Conservation (phyloP, 192 early-diverging fungal species). For the Linderina pennispora region DNA sequence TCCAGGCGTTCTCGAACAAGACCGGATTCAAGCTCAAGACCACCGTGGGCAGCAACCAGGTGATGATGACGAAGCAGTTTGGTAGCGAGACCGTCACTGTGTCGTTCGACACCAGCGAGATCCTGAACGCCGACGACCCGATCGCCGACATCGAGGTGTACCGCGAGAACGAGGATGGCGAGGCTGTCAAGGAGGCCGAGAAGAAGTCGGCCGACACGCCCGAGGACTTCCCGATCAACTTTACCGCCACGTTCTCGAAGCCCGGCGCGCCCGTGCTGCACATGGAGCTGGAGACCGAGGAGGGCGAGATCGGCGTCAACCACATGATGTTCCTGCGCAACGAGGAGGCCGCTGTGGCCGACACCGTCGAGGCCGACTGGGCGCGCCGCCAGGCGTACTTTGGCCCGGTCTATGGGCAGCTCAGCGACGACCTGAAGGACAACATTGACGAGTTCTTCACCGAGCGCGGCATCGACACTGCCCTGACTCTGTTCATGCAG, state of each 20-base stretch:
- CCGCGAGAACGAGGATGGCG: conserved; percentile 49
- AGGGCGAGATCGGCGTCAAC: conserved; percentile 81
- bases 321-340: conserved; percentile 67
- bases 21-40: conserved; percentile 75
- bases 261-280: conserved; percentile 67
- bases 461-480: conserved; percentile 84
- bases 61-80: conserved; percentile 75
- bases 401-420: conserved; percentile 86
- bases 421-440: conserved; percentile 77
- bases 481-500: conserved; percentile 77
- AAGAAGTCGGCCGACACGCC: conserved; percentile 59
- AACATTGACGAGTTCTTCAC: conserved; percentile 71
- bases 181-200: conserved; percentile 51
- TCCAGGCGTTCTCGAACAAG: conserved; percentile 62
- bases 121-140: conserved; percentile 69
- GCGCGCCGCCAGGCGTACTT: conserved; percentile 76
- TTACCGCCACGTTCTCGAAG: conserved; percentile 82
- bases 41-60: conserved; percentile 68
- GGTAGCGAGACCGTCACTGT: conserved; percentile 89
- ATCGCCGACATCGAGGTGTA: conserved; percentile 54
- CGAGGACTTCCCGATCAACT: conserved; percentile 68
- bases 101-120: conserved; percentile 78
- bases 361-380: conserved; percentile 83
- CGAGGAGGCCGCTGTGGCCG: conserved; percentile 53
- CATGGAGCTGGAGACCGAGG: conserved; percentile 74